Base-by-base conservation (phyloP, 2,329 filamentous ascomycete species). In the Monascus ruber region DNA sequence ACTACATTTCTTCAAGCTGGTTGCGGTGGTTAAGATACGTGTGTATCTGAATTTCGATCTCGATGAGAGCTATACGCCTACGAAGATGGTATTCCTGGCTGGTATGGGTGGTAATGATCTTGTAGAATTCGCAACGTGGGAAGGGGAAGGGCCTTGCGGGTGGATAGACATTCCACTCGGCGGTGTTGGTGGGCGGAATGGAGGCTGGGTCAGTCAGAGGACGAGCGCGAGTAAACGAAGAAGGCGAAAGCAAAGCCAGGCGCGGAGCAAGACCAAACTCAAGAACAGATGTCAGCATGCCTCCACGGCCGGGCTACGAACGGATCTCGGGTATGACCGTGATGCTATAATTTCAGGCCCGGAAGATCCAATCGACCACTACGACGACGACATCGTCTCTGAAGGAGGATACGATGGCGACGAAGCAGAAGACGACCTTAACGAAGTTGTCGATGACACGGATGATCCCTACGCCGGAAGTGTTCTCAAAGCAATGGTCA, bases 61-160 rank as follows among this genome's bases (percentile, higher is more conserved):
- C 39, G 91, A 98, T 62, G 91, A 98, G 64, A 91, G 84, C 33
- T 98, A 98, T 61, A 98, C 91, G 3, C 91, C 91, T 0, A 96
- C 88, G 1, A 85, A 87, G 52, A 93, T 98, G 53, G 70, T 83
- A 35, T 87, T 96, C 56, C 77, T 83, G 31, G 89, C 88, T 0
- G 91, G 91, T 8, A 94, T 86, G 46, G 86, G 87, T 34, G 83
- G 87, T 47, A 91, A 96, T 60, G 87, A 93, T 55, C 76, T 96
- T 6, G 82, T 93, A 39, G 83, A 91, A 46, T 96, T 94, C 60
- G 80, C 81, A 1, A 79, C 79, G 24, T 82, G 94, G 71, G 74
- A 77, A 46, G 79, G 94, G 24, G 77, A 79, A 47, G 80, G 78
- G 42, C 89, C 89, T 0, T 75, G 79, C 33, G 91, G 91, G 5